A percentile compares a stretch with the other conserved stretches of the same genome.
Evolutionary conservation across 768 basidiomycete species (phyloP).

Genomic region (Suillus spraguei): DNA sequence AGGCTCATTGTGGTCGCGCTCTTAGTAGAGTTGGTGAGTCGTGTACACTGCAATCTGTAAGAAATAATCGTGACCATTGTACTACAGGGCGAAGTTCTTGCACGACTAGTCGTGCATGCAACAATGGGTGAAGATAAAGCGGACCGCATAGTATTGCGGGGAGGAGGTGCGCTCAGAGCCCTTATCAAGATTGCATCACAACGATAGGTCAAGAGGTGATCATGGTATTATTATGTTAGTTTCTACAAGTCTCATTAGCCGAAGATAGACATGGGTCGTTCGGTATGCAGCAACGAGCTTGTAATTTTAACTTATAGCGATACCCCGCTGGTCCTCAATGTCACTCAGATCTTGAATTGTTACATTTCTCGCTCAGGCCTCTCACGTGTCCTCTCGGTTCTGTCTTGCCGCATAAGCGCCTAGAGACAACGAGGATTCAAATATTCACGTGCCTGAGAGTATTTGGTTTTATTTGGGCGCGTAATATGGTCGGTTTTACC

Average conservation of each 20-base stretch:
- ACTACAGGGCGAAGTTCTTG: conserved; percentile 79
- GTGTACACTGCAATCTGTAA: too few species aligned
- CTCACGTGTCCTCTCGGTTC: neutral
- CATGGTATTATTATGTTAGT: neutral
- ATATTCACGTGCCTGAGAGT: neutral
- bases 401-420: too few species aligned
- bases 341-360: neutral
- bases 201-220: conserved; percentile 3
- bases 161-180: conserved; percentile 4
- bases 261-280: neutral
- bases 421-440: too few species aligned
- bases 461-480: neutral
- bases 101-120: conserved; percentile 73
- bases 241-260: neutral
- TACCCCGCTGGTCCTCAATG: neutral
- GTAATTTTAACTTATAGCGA: neutral
- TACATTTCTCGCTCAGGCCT: neutral
- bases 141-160: conserved; percentile 8
- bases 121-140: conserved; percentile 35
- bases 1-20: conserved; percentile 91
- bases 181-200: conserved; percentile 4
- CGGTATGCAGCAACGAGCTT: neutral
- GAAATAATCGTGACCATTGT: conserved; percentile 3
- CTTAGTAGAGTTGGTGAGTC: conserved; percentile 79
- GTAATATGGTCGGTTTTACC: neutral